Conservation (phyloP, 192 early-diverging fungal species). For the Entomortierella parvispora region DNA sequence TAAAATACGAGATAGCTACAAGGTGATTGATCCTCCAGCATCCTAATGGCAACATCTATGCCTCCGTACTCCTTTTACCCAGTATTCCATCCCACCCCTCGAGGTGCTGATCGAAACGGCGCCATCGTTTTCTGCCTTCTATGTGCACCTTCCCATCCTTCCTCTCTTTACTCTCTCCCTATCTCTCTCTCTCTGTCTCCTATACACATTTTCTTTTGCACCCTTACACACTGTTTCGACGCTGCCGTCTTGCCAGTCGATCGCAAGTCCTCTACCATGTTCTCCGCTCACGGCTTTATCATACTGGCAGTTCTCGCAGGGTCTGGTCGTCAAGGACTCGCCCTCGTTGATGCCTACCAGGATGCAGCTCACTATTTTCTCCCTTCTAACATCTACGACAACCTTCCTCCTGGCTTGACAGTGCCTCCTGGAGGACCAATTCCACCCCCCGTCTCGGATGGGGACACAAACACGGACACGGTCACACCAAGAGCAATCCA, state of each 20-base stretch:
- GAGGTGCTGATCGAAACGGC: too few relatives aligned
- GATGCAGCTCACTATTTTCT: conserved; percentile 32
- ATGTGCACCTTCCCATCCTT: conserved; percentile 3
- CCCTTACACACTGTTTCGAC: background rate
- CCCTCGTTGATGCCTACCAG: conserved; percentile 24
- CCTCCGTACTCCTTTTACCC: background rate
- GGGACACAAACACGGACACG: background rate
- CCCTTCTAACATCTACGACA: conserved; percentile 46
- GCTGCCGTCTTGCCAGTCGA: background rate
- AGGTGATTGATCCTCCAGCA: background rate
- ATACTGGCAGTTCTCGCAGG: conserved; percentile 5
- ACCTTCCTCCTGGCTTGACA: conserved; percentile 34
- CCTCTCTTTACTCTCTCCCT: background rate
- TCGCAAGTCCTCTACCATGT: background rate
- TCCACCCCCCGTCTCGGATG: conserved; percentile 2
- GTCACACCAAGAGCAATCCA: background rate
- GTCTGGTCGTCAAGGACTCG: background rate
- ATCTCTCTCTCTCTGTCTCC: background rate
- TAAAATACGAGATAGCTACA: background rate
- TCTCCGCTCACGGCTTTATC: background rate
- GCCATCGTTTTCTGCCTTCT: too few relatives aligned
- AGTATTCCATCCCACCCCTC: too few relatives aligned
- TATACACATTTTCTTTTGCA: background rate
- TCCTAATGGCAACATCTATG: too few relatives aligned
- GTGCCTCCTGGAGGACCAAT: conserved; percentile 1